Evolutionary conservation across 2,329 filamentous ascomycete genomes (phyloP), one percentile per base, ranked within the genome.

Genomic region (Fusarium decemcellulare): DNA sequence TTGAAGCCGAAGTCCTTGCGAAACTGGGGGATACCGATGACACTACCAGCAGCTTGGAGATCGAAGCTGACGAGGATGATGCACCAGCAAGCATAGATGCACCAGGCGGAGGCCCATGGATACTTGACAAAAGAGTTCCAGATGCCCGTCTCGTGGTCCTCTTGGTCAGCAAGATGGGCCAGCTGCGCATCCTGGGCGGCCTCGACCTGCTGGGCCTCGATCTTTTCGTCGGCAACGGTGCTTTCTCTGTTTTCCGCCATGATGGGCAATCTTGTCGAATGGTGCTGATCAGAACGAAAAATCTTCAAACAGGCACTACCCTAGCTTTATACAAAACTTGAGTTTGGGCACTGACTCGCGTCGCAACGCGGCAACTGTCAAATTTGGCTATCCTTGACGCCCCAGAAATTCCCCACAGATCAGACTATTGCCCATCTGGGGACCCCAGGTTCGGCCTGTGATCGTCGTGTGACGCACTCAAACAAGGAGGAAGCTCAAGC

Each of bases 41-140:
- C 63, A 18, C 53, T 59, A 6, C 67, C 64, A 10, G 52, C 58
- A 11, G 67, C 67, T 34, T 70, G 67, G 44, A 67, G 59, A 55
- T 70, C 67, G 52, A 70, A 70, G 50, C 66, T 69, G 57, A 63
- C 54, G 36, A 69, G 50, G 63, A 67, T 64, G 10, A 69, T 60
- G 52, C 61, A 56, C 53, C 61, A 69, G 40, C 63, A 67, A 36
- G 66, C 63, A 53, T 67, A 69, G 23, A 69, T 61, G 50, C 66
- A 69, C 66, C 66, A 69, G 27, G 65, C 37, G 6, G 61, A 64
- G 14, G 66, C 63, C 55, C 53, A 59, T 9, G 63, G 63, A 18
- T 64, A 61, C 5, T 59, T 39, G 36, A 60, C 37, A 32, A 67
- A 43, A 3, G 63, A 60, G 8, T 46, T 34, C 50, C 46, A 60